These are phyloP conservation scores for Aspergillus ochraceus DNA, from an alignment of 2,329 filamentous ascomycete genomes.

Conservation along the genomic window DNA sequence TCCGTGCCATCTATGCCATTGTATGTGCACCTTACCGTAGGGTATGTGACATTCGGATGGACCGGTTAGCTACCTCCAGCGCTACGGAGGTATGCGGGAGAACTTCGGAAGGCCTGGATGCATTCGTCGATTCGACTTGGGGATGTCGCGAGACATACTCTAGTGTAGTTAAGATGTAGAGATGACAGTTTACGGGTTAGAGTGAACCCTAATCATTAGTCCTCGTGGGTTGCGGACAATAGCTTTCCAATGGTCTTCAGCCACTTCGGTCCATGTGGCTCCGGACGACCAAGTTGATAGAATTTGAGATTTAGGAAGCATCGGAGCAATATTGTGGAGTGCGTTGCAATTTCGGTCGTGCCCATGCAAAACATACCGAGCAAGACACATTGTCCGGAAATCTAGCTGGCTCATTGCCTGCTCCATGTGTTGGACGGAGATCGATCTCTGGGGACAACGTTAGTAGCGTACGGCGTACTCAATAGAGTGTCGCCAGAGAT, in stretches of 20 bases:
- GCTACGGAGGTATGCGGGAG: background rate
- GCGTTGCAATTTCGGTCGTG: no score
- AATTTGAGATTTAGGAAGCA: background rate
- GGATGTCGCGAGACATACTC: background rate
- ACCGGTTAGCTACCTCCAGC: background rate
- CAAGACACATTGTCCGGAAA: background rate
- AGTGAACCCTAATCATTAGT: background rate
- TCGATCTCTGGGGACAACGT: background rate
- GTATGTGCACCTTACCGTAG: background rate
- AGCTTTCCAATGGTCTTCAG: background rate
- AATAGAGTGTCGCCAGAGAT: background rate
- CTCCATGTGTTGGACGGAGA: background rate
- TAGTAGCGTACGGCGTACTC: background rate
- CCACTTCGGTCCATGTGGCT: background rate
- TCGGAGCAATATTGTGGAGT: background rate
- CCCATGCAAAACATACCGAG: no score
- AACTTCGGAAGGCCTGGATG: background rate
- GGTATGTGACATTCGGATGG: background rate
- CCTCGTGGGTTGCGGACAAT: background rate
- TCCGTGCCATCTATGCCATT: background rate
- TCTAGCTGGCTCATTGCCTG: background rate
- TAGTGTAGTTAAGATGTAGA: background rate
- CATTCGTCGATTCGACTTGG: slow-evolving; percentile 3
- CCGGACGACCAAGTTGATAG: background rate
- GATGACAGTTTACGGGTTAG: no score